Base-by-base conservation (phyloP, 176 grass and related monocot species). In the Juncus inflexus region DNA sequence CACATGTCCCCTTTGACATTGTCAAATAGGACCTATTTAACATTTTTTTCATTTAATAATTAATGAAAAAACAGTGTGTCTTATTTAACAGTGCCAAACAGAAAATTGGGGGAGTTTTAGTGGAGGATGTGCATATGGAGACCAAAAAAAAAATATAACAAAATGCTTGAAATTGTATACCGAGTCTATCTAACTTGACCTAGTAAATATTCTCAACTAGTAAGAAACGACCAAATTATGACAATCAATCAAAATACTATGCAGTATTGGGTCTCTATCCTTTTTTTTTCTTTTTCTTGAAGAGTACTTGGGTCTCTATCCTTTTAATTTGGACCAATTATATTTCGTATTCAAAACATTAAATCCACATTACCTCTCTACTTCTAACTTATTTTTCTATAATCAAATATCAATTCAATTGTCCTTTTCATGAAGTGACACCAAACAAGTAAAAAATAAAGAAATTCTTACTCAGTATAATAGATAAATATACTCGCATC, bases 381-480 rank as follows among this genome's bases (percentile, higher is more conserved):
- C 19, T 28, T 28, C 19, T 28, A 28, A 28, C 19, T 28, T 7
- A 6, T 14, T 10, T 5, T 12, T 5, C n/a, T 19, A 5, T 6
- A 19, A 28, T 28, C 19, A 28, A 28, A 28, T 28, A 28, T 28
- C 19, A 28, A 28, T 28, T 28, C 19, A 28, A 28, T 28, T 28
- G 19, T 28, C 19, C 19, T 28, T 28, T 28, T 28, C 19, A 28
- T 28, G 19, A 28, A 28, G 19, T 28, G 19, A 28, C 19, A 28
- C 19, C 0, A 9, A 1, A 19, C 1, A 19, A 50, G n/a, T 56
- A 40, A 72, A 59, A 9, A 4, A 45, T 41, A 45, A 14, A 74
- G 15, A 38, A 40, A 42, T 19, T 13, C 4, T 45, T 76, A 87
- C 84, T 83, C 84, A 3, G 84, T 87, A 55, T 87, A 87, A 43